Percentiles rank a stretch among this genome's conserved stretches.
Conservation (phyloP, 192 early-diverging fungal genomes). For the Backusella luteola region DNA sequence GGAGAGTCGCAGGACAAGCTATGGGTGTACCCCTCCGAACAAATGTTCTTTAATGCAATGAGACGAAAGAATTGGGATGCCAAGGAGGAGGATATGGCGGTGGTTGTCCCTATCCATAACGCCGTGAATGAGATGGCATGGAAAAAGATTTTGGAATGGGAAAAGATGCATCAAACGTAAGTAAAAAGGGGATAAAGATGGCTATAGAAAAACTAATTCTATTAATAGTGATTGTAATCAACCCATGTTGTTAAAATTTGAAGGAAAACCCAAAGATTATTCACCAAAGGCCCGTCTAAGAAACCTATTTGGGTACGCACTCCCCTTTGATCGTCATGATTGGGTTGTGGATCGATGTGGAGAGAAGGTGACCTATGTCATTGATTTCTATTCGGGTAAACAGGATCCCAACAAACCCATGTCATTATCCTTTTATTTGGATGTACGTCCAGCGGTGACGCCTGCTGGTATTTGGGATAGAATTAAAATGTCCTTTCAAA, state of each 20-base stretch:
- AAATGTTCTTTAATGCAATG: conserved; percentile 97
- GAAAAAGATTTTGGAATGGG: conserved; percentile 86
- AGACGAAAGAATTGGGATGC: conserved; percentile 88
- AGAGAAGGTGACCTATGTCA: conserved; percentile 80
- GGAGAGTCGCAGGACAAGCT: conserved; percentile 47
- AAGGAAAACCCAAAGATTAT: conserved; percentile 69
- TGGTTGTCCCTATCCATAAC: conserved; percentile 92
- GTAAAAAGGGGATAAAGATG: background rate
- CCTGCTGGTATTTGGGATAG: conserved; percentile 56
- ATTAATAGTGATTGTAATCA: conserved; percentile 55
- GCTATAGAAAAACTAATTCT: background rate
- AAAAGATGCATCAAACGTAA: conserved; percentile 55
- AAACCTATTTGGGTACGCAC: conserved; percentile 70
- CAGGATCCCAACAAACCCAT: conserved; percentile 45
- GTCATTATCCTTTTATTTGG: conserved; percentile 71
- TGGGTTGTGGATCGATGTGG: conserved; percentile 95
- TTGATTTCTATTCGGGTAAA: conserved; percentile 88
- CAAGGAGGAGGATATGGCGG: conserved; percentile 77
- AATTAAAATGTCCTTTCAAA: conserved; percentile 32
- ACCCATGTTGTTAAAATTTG: conserved; percentile 71
- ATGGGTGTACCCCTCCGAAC: conserved; percentile 93
- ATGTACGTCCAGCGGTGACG: conserved; percentile 83
- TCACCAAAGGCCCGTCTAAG: conserved; percentile 70
- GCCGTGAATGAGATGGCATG: conserved; percentile 92
- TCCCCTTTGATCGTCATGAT: conserved; percentile 93